phyloP scores from a whole-genome alignment of 495 filamentous ascomycete genomes.

The Extremus antarcticus region DNA sequence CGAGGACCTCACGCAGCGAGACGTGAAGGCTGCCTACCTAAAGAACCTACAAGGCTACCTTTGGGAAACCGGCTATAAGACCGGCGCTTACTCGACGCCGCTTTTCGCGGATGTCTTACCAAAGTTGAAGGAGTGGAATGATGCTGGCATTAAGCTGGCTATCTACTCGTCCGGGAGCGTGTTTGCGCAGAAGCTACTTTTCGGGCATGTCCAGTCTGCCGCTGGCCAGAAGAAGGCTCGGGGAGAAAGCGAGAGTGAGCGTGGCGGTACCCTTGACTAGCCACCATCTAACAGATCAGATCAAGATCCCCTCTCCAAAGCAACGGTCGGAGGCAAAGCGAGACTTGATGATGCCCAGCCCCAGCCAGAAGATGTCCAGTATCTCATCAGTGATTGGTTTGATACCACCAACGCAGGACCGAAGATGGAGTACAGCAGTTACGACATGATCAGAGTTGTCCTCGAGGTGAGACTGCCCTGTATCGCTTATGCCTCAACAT shows the following conservation, averaged over 20 bases:
- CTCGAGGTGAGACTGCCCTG: slow-evolving; percentile 20
- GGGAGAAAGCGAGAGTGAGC: neutral
- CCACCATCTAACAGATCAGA: neutral
- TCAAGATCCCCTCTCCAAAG: neutral
- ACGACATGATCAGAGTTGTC: slow-evolving; percentile 44
- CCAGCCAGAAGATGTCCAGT: slow-evolving; percentile 38
- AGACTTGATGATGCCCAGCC: neutral
- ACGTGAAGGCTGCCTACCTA: slow-evolving; percentile 57
- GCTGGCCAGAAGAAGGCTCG: neutral
- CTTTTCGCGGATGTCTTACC: slow-evolving; percentile 57
- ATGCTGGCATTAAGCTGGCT: slow-evolving; percentile 38
- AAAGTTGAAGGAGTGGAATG: slow-evolving; percentile 40
- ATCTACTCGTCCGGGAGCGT: slow-evolving; percentile 67
- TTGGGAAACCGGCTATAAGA: slow-evolving; percentile 53
- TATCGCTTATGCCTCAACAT: too few species aligned
- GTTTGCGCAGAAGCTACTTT: slow-evolving; percentile 59
- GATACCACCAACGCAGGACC: slow-evolving; percentile 65
- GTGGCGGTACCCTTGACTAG: neutral
- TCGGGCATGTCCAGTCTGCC: slow-evolving; percentile 47
- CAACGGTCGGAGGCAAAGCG: neutral
- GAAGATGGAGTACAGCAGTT: slow-evolving; percentile 51
- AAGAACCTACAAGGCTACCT: slow-evolving; percentile 66
- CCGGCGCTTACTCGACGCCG: slow-evolving; percentile 50
- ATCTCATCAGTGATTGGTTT: slow-evolving; percentile 48
- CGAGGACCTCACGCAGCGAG: slow-evolving; percentile 50